These are phyloP conservation scores for Apophysomyces sp. DNA, from an alignment of 371 early-diverging fungal genomes.

Conservation along the genomic window DNA sequence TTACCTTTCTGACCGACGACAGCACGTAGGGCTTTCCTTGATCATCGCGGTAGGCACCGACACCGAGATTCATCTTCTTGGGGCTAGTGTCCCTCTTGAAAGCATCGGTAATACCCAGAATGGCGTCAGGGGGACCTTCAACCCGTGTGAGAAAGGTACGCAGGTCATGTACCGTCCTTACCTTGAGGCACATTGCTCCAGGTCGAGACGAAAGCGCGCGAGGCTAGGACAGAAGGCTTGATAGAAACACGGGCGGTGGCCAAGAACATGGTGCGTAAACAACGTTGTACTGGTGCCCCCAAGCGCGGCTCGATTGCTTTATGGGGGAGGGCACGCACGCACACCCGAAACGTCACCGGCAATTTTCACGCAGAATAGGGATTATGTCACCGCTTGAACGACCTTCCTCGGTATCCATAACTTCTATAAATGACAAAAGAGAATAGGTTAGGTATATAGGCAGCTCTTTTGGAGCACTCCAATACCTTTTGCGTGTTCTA, in stretches of 20 bases:
- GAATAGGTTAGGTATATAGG: too few relatives aligned
- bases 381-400: too few relatives aligned
- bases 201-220: constrained; percentile 53
- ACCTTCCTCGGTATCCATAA: too few relatives aligned
- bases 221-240: constrained; percentile 42
- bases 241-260: constrained; percentile 31
- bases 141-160: not conserved
- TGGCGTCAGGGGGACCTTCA: constrained; percentile 90
- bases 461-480: too few relatives aligned
- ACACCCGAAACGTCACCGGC: not conserved
- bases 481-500: too few relatives aligned
- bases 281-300: not conserved
- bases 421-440: too few relatives aligned
- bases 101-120: constrained; percentile 93
- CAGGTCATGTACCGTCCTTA: constrained; percentile 16
- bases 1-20: constrained; percentile 77
- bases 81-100: constrained; percentile 87
- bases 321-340: not conserved
- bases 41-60: constrained; percentile 96
- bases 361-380: too few relatives aligned
- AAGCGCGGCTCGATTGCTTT: not conserved
- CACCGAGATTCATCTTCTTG: constrained; percentile 95
- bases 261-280: constrained; percentile 32
- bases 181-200: constrained; percentile 75
- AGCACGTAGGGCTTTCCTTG: constrained; percentile 89